Conservation (phyloP, 768 basidiomycete species). For the Ramaria rubella region DNA sequence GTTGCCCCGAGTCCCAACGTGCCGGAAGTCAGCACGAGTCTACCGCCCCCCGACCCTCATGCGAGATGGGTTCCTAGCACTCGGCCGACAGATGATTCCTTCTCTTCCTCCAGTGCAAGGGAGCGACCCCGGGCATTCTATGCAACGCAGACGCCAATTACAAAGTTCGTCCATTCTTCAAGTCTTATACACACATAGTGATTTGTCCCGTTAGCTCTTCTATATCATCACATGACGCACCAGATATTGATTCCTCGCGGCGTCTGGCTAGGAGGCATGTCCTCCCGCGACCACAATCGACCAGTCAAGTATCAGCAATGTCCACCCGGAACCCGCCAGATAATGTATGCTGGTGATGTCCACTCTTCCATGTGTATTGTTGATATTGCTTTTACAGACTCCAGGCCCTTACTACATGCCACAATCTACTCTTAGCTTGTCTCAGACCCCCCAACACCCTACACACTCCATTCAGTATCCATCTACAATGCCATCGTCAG, state of each 20-base stretch:
- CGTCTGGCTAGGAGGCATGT: conserved; percentile 6
- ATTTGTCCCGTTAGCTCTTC: background rate
- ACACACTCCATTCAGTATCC: conserved; percentile 52
- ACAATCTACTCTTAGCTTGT: conserved; percentile 1
- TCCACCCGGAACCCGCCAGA: conserved; percentile 14
- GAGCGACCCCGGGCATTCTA: conserved; percentile 4
- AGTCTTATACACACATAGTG: background rate
- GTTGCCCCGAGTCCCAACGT: background rate
- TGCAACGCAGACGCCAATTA: background rate
- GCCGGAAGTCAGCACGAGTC: background rate
- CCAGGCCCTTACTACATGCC: background rate
- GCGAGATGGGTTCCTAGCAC: conserved; percentile 6
- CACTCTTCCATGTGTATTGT: background rate
- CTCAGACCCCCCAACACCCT: conserved; percentile 30
- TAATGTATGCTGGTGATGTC: conserved; percentile 12
- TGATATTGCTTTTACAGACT: background rate
- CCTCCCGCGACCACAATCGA: conserved; percentile 14
- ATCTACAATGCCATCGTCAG: conserved; percentile 31
- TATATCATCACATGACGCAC: conserved; percentile 9
- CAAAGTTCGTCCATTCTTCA: background rate
- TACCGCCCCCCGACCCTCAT: background rate
- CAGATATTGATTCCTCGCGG: background rate
- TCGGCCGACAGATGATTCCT: conserved; percentile 3
- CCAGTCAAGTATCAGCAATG: conserved; percentile 5
- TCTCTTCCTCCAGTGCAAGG: background rate